phyloP scores from a whole-genome alignment of 2,329 filamentous ascomycete species.

The Aurifilum marmelostoma region DNA sequence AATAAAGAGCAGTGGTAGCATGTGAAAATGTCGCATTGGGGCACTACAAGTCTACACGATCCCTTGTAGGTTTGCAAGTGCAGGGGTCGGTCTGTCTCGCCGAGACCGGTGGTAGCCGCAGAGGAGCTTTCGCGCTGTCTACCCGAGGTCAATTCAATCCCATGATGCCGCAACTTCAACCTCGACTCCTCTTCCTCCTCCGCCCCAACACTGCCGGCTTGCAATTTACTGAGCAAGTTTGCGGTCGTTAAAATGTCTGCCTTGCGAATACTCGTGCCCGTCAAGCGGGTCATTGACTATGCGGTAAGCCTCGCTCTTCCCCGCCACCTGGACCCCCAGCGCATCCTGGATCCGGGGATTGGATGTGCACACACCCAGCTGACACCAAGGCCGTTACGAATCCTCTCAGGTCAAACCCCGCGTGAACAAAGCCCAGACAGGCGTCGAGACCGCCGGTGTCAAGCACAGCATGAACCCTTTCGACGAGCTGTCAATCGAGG shows the following conservation, averaged over 20 bases:
- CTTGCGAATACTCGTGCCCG: slow-evolving; percentile 75
- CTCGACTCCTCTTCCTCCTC: slow-evolving; percentile 26
- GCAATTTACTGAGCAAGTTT: slow-evolving; percentile 30
- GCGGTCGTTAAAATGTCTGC: slow-evolving; percentile 56
- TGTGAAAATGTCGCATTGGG: slow-evolving; percentile 14
- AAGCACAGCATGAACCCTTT: slow-evolving; percentile 99
- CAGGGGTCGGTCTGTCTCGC: slow-evolving; percentile 13
- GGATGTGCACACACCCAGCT: neutral
- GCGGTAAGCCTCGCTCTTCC: slow-evolving; percentile 58
- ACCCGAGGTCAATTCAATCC: slow-evolving; percentile 9
- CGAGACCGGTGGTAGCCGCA: slow-evolving; percentile 43
- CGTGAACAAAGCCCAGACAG: slow-evolving; percentile 76
- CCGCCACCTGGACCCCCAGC: neutral
- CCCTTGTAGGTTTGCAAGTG: slow-evolving; percentile 3
- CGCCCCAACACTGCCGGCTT: slow-evolving; percentile 22
- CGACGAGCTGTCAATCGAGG: slow-evolving; percentile 97
- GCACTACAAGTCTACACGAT: neutral
- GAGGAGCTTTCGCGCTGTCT: slow-evolving; percentile 9
- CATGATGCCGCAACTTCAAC: slow-evolving; percentile 11
- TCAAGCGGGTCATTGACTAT: slow-evolving; percentile 88
- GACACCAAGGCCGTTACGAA: neutral
- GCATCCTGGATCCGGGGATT: neutral
- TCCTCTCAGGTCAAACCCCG: slow-evolving; percentile 64
- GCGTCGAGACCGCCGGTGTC: slow-evolving; percentile 87
- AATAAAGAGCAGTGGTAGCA: slow-evolving; percentile 18